These are phyloP conservation scores for Rhinocladiella mackenziei DNA, from an alignment of 2,329 filamentous ascomycete species.

Conservation along the genomic window DNA sequence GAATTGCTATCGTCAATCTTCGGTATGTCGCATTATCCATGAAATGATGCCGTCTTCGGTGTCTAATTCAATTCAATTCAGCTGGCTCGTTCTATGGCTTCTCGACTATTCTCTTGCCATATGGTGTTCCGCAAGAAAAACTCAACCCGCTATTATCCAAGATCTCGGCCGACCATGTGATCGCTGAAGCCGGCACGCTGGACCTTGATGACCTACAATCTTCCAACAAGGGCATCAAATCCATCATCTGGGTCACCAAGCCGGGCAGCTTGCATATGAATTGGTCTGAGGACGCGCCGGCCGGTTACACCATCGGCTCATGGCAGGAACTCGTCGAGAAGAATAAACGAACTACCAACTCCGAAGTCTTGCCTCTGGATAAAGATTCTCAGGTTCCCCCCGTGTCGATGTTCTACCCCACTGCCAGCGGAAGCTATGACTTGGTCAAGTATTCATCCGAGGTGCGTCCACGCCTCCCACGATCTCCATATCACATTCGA, in stretches of 20 bases:
- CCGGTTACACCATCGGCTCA: conserved; percentile 76
- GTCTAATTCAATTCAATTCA: conserved; percentile 29
- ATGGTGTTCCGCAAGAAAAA: conserved; percentile 66
- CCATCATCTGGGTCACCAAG: conserved; percentile 89
- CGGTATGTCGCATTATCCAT: conserved; percentile 39
- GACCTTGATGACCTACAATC: conserved; percentile 70
- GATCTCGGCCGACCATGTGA: conserved; percentile 72
- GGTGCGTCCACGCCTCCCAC: conserved; percentile 38
- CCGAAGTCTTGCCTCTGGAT: conserved; percentile 62
- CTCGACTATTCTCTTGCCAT: conserved; percentile 79
- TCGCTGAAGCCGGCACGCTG: conserved; percentile 82
- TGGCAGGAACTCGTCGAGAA: conserved; percentile 88
- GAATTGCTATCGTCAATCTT: conserved; percentile 81
- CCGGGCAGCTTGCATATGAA: conserved; percentile 87
- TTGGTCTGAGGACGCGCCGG: conserved; percentile 77
- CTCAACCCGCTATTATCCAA: conserved; percentile 68
- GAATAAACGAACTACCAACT: conserved; percentile 54
- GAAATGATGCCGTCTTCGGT: neutral
- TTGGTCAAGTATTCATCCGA: conserved; percentile 76
- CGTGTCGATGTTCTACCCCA: conserved; percentile 42
- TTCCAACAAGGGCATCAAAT: conserved; percentile 65
- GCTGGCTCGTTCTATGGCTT: conserved; percentile 87
- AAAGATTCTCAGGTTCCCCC: conserved; percentile 48
- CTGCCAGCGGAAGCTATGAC: conserved; percentile 52
- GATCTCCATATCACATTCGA: neutral